Conservation (phyloP, 2,329 filamentous ascomycete genomes). For the Capronia coronata region DNA sequence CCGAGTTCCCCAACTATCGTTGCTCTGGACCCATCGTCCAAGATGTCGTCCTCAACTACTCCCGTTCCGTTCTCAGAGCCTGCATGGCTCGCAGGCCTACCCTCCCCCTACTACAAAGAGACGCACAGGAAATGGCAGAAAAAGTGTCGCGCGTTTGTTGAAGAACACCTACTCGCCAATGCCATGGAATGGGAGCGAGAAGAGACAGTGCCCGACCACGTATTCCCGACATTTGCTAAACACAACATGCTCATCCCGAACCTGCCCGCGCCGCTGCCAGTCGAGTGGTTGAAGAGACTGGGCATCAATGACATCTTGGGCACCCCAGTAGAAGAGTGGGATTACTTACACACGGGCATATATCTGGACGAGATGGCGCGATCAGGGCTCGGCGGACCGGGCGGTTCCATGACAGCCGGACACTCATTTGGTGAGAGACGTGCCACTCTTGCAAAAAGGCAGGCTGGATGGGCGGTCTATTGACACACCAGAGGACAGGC, state of each 20-base stretch:
- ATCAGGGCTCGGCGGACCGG: conserved; percentile 58
- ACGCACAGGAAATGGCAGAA: conserved; percentile 62
- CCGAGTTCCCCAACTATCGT: not conserved
- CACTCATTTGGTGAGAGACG: conserved; percentile 57
- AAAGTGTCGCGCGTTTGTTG: conserved; percentile 59
- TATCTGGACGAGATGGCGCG: conserved; percentile 65
- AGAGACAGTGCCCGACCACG: conserved; percentile 56
- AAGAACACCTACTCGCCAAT: conserved; percentile 55
- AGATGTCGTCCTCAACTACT: conserved; percentile 2
- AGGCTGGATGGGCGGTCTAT: not conserved
- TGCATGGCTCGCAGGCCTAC: conserved; percentile 62
- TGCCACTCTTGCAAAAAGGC: no score
- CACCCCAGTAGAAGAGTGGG: conserved; percentile 64
- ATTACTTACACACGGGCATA: conserved; percentile 64
- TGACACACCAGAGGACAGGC: conserved; percentile 37
- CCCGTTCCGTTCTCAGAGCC: conserved; percentile 65
- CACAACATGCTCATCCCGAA: conserved; percentile 65
- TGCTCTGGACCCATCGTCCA: not conserved
- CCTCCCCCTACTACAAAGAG: conserved; percentile 63
- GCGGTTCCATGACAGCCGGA: conserved; percentile 61
- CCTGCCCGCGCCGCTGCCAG: conserved; percentile 62
- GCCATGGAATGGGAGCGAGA: conserved; percentile 64
- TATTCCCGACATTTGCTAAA: conserved; percentile 59
- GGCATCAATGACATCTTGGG: conserved; percentile 63
- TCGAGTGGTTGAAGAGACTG: conserved; percentile 58